These are phyloP conservation scores for Penicillium brevicompactum DNA, from an alignment of 2,329 filamentous ascomycete species.

Conservation along the genomic window DNA sequence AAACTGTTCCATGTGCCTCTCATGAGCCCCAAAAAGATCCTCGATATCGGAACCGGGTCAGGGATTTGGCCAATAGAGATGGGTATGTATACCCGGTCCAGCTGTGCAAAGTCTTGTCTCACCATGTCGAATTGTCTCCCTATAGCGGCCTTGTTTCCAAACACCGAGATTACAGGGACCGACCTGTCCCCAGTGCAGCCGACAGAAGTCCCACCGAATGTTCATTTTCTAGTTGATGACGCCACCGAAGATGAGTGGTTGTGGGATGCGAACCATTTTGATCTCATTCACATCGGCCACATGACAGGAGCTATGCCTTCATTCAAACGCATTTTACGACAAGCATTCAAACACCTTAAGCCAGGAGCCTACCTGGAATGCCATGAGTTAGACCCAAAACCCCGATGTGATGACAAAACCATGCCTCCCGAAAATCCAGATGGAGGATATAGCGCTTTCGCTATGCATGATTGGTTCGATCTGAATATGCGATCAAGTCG, in stretches of 20 bases:
- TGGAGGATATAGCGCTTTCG: slow-evolving; percentile 33
- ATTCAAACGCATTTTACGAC: slow-evolving; percentile 58
- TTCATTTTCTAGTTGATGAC: slow-evolving; percentile 74
- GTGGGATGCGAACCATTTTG: slow-evolving; percentile 53
- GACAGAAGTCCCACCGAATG: slow-evolving; percentile 67
- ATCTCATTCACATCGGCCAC: slow-evolving; percentile 62
- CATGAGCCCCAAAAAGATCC: slow-evolving; percentile 48
- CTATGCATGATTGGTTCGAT: slow-evolving; percentile 54
- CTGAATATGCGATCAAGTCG: slow-evolving; percentile 47
- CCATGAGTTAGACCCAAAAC: slow-evolving; percentile 48
- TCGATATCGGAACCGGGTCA: slow-evolving; percentile 64
- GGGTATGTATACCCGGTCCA: slow-evolving; percentile 40
- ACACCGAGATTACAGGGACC: slow-evolving; percentile 61
- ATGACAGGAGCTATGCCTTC: slow-evolving; percentile 61
- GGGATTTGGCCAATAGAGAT: slow-evolving; percentile 72
- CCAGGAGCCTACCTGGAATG: slow-evolving; percentile 58
- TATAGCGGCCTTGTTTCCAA: slow-evolving; percentile 52
- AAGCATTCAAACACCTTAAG: slow-evolving; percentile 54
- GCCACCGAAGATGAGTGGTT: slow-evolving; percentile 63
- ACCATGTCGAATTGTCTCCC: slow-evolving; percentile 18
- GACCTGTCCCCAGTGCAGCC: slow-evolving; percentile 71
- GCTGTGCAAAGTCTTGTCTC: neutral
- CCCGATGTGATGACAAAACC: slow-evolving; percentile 57
- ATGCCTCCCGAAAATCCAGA: slow-evolving; percentile 50
- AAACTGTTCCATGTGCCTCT: slow-evolving; percentile 52